These are phyloP conservation scores for Flaveria bidentis DNA, from an alignment of 129 eudicot species.

Conservation along the genomic window DNA sequence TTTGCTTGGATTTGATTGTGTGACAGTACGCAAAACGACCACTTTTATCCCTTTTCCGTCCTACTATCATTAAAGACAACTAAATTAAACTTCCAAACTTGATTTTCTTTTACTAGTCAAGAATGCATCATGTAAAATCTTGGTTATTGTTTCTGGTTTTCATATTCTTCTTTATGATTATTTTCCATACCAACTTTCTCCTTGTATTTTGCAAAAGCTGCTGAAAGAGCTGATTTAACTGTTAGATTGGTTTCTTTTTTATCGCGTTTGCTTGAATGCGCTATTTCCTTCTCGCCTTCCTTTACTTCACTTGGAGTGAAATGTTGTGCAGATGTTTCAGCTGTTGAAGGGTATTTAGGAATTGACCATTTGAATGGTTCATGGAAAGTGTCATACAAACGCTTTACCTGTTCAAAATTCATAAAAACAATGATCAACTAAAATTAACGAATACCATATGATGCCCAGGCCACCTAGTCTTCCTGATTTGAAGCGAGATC, in stretches of 20 bases:
- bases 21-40: neutral
- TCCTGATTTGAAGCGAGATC: neutral
- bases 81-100: conserved; percentile 15
- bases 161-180: conserved; percentile 31
- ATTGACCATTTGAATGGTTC: conserved; percentile 86
- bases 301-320: conserved; percentile 41
- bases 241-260: conserved; percentile 65
- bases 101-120: neutral
- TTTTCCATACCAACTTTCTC: conserved; percentile 44
- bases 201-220: conserved; percentile 71
- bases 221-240: conserved; percentile 76
- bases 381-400: conserved; percentile 86
- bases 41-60: neutral
- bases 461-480: neutral
- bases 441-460: neutral
- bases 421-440: neutral
- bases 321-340: conserved; percentile 44
- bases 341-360: conserved; percentile 39
- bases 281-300: conserved; percentile 39
- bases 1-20: neutral
- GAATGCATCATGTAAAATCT: neutral
- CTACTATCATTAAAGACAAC: conserved; percentile 1
- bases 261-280: conserved; percentile 46
- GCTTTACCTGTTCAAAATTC: conserved; percentile 62
- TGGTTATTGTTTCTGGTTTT: conserved; percentile 27